Percentiles rank a stretch among this genome's conserved stretches.
Conservation (phyloP, 2,329 filamentous ascomycete genomes). For the Elsinoe perseae region DNA sequence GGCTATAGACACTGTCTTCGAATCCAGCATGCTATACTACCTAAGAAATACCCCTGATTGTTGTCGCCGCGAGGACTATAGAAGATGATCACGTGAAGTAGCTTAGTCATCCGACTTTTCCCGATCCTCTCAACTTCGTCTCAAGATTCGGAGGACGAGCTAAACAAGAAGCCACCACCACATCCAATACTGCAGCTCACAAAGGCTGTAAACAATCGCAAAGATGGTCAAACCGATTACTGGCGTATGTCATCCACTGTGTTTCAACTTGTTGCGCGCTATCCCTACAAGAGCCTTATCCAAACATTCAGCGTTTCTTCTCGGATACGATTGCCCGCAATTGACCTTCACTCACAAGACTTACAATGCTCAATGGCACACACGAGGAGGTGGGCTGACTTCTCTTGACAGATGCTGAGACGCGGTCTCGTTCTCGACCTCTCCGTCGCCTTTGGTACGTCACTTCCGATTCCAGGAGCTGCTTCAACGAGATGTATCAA, state of each 20-base stretch:
- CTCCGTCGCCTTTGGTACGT: conserved; percentile 57
- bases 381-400: background rate
- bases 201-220: background rate
- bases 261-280: background rate
- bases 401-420: conserved; percentile 52
- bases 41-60: too few relatives aligned
- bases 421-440: conserved; percentile 59
- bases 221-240: conserved; percentile 42
- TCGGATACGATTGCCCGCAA: background rate
- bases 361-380: background rate
- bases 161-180: background rate
- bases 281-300: background rate
- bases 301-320: background rate
- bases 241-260: conserved; percentile 36
- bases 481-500: too few relatives aligned
- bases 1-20: too few relatives aligned
- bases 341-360: background rate
- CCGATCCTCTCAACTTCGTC: conserved; percentile 10
- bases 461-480: background rate
- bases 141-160: background rate
- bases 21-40: too few relatives aligned
- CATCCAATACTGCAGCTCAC: background rate
- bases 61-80: background rate
- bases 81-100: background rate
- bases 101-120: conserved; percentile 13